Conservation (phyloP, 148 eudicot species). For the Persicaria maculosa region DNA sequence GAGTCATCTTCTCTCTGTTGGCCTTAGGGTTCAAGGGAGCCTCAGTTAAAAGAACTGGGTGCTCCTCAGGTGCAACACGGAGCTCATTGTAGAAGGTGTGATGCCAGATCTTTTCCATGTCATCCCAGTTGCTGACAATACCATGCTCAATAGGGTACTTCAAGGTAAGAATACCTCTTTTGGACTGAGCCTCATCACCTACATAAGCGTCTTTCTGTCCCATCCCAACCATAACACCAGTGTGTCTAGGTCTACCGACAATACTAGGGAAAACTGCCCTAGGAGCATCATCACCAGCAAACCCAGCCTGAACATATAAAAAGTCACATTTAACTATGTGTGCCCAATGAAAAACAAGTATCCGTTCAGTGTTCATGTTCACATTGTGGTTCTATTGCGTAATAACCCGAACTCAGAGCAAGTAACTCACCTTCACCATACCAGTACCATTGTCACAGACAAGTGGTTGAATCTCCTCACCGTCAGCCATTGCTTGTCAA, state of each 20-base stretch:
- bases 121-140: too few relatives aligned
- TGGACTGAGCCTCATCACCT: too few relatives aligned
- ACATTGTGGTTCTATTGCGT: background rate
- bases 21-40: conserved; percentile 48
- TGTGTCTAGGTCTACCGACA: background rate
- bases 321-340: background rate
- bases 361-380: background rate
- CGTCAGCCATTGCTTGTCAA: background rate
- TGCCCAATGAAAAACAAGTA: background rate
- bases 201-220: background rate
- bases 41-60: conserved; percentile 44
- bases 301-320: conserved; percentile 7
- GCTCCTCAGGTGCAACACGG: conserved; percentile 63
- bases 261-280: conserved; percentile 5
- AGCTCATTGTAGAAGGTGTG: conserved; percentile 26
- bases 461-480: conserved; percentile 3
- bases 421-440: background rate
- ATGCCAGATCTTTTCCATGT: too few relatives aligned
- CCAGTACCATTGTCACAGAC: background rate
- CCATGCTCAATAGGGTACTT: too few relatives aligned
- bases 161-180: too few relatives aligned
- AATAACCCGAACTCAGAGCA: background rate
- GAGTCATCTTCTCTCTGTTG: conserved; percentile 47
- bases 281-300: conserved; percentile 15
- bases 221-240: background rate